A percentile compares a stretch with the other conserved stretches of the same genome.
These are phyloP conservation scores for Ganoderma sinense DNA, from an alignment of 1,284 basidiomycete genomes.

Conservation along the genomic window DNA sequence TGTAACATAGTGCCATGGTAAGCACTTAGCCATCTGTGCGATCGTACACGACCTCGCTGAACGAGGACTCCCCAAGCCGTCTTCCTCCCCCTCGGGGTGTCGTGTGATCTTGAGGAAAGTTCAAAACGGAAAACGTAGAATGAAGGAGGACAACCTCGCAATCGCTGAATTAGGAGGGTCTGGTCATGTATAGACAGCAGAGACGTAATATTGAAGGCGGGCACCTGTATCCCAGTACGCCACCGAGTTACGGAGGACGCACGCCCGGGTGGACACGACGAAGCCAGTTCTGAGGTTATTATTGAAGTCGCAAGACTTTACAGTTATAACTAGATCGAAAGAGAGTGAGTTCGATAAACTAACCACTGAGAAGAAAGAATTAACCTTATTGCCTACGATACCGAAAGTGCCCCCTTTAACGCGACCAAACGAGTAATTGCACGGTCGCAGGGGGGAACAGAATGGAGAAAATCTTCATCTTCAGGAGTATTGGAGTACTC, in stretches of 20 bases:
- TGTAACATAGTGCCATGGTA: background rate
- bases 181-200: background rate
- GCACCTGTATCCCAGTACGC: background rate
- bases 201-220: background rate
- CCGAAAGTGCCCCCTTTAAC: background rate
- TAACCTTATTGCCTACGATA: background rate
- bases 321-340: background rate
- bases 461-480: background rate
- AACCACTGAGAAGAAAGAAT: background rate
- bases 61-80: too few species aligned
- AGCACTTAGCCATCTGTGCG: too few species aligned
- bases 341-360: background rate
- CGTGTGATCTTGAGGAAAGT: background rate
- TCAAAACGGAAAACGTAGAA: too few species aligned
- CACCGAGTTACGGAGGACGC: too few species aligned
- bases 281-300: background rate
- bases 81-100: background rate
- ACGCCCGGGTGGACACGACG: background rate
- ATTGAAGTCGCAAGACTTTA: background rate
- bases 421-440: background rate
- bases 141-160: background rate
- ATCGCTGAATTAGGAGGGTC: background rate
- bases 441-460: background rate
- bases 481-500: background rate
- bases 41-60: too few species aligned